A percentile compares a stretch with the other conserved stretches of the same genome.
These are phyloP conservation scores for Stemphylium lycopersici DNA, from an alignment of 2,329 filamentous ascomycete genomes.

Conservation along the genomic window DNA sequence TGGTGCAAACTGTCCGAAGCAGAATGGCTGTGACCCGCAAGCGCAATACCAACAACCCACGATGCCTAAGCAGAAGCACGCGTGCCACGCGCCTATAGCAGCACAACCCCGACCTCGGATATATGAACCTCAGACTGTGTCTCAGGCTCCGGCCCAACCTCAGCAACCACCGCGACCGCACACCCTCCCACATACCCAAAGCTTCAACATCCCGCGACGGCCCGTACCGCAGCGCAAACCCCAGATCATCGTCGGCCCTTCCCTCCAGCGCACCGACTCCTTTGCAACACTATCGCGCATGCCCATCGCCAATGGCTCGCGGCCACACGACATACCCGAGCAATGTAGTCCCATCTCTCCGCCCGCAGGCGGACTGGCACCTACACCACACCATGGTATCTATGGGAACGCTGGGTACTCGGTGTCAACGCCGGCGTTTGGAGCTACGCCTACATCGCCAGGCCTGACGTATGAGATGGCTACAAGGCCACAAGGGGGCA, in stretches of 20 bases:
- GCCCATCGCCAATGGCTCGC: slow-evolving; percentile 42
- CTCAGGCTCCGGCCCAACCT: slow-evolving; percentile 17
- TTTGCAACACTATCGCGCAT: slow-evolving; percentile 44
- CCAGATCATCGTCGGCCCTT: slow-evolving; percentile 36
- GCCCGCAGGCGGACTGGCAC: slow-evolving; percentile 14
- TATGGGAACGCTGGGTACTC: slow-evolving; percentile 39
- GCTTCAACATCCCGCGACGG: slow-evolving; percentile 36
- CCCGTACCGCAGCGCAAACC: slow-evolving; percentile 34
- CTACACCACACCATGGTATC: slow-evolving; percentile 22
- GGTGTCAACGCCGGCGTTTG: slow-evolving; percentile 36
- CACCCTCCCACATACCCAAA: slow-evolving; percentile 25
- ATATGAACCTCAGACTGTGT: slow-evolving; percentile 11
- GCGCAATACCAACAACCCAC: slow-evolving; percentile 20
- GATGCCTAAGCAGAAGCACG: slow-evolving; percentile 34
- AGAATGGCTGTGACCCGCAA: slow-evolving; percentile 18
- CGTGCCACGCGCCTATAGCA: slow-evolving; percentile 26
- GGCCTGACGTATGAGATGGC: slow-evolving; percentile 22
- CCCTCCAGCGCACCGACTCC: slow-evolving; percentile 40
- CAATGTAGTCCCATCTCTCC: slow-evolving; percentile 15
- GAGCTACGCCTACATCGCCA: slow-evolving; percentile 28
- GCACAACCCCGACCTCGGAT: slow-evolving; percentile 3
- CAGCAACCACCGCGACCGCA: slow-evolving; percentile 25
- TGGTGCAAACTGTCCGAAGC: slow-evolving; percentile 27
- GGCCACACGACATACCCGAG: slow-evolving; percentile 22
- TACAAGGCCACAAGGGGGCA: neutral